Evolutionary conservation across 139 green algal genomes (phyloP), one percentile per base, ranked within the genome.

Genomic region (Coccomyxa sp.): DNA sequence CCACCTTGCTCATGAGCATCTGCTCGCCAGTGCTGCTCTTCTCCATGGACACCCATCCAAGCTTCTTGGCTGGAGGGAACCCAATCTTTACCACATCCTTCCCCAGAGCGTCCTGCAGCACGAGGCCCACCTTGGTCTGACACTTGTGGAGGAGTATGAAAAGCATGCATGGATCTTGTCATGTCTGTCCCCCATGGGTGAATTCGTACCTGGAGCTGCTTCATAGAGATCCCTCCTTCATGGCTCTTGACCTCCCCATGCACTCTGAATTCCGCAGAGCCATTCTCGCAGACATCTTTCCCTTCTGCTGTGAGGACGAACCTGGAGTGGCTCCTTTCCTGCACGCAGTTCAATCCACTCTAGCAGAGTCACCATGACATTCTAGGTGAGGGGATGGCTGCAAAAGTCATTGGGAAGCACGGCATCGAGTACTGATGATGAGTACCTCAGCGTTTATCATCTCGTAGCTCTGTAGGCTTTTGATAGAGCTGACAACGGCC

Each of bases 41-140:
- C 79, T 90, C 85, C 14, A 96, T 79, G 35, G 38, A 70, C 27
- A 97, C 55, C 92, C 94, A 97, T 76, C 92, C 91, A 39, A 85
- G 70, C 82, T 96, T 88, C 94, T 99, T 98, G 36, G 92, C 95
- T 84, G 98, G 92, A 82, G 93, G 93, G 86, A 98, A 95, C 9
- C 96, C 96, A 37, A 98, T 80, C 29, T 96, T 94, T 5, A 85
- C 92, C 3, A 90, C n/a, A n/a, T n/a, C n/a, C n/a, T n/a, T n/a
- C n/a, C n/a, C n/a, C n/a, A n/a, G n/a, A n/a, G n/a, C n/a, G n/a
- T n/a, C n/a, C n/a, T n/a, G n/a, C n/a, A n/a, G n/a, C n/a, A n/a
- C n/a, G n/a, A n/a, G n/a, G n/a, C n/a, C n/a, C n/a, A n/a, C n/a
- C n/a, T n/a, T n/a, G n/a, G n/a, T n/a, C n/a, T n/a, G n/a, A n/a